Evolutionary conservation across 768 basidiomycete species (phyloP).

Genomic region (Suillus spraguei): DNA sequence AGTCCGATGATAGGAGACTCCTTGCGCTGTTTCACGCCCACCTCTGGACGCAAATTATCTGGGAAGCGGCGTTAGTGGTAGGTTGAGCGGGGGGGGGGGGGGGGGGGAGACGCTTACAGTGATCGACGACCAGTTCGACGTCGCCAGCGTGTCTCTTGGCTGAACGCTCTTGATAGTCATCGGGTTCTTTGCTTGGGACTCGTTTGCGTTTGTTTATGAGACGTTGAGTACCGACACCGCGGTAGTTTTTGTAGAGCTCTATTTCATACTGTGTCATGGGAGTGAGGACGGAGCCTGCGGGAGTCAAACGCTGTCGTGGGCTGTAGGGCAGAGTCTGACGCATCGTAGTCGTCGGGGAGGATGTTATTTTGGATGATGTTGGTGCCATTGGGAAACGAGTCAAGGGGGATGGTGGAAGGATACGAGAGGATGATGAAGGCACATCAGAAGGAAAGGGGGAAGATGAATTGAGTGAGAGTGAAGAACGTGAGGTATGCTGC

Average conservation of each 20-base stretch:
- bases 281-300: slow-evolving; percentile 59
- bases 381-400: slow-evolving; percentile 29
- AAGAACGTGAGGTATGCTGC: slow-evolving; percentile 17
- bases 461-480: slow-evolving; percentile 27
- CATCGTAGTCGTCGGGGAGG: slow-evolving; percentile 37
- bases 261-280: slow-evolving; percentile 69
- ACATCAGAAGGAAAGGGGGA: slow-evolving; percentile 17
- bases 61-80: slow-evolving; percentile 12
- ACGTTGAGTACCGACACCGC: slow-evolving; percentile 56
- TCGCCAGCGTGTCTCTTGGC: slow-evolving; percentile 64
- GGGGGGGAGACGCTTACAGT: slow-evolving; percentile 57
- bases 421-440: slow-evolving; percentile 26
- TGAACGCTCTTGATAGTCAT: slow-evolving; percentile 43
- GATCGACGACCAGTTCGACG: slow-evolving; percentile 71
- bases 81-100: slow-evolving; percentile 12
- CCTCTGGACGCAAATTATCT: slow-evolving; percentile 95
- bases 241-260: slow-evolving; percentile 56
- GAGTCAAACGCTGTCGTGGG: slow-evolving; percentile 61
- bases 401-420: slow-evolving; percentile 31
- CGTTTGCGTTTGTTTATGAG: slow-evolving; percentile 57
- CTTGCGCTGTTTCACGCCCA: slow-evolving; percentile 80
- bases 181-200: slow-evolving; percentile 38
- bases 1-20: slow-evolving; percentile 96
- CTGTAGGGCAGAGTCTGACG: slow-evolving; percentile 56
- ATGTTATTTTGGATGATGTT: slow-evolving; percentile 35